Percentiles rank a stretch among this genome's conserved stretches.
These are phyloP conservation scores for Citrullus mucosospermus DNA, from an alignment of 306 rosid genomes.

Conservation along the genomic window DNA sequence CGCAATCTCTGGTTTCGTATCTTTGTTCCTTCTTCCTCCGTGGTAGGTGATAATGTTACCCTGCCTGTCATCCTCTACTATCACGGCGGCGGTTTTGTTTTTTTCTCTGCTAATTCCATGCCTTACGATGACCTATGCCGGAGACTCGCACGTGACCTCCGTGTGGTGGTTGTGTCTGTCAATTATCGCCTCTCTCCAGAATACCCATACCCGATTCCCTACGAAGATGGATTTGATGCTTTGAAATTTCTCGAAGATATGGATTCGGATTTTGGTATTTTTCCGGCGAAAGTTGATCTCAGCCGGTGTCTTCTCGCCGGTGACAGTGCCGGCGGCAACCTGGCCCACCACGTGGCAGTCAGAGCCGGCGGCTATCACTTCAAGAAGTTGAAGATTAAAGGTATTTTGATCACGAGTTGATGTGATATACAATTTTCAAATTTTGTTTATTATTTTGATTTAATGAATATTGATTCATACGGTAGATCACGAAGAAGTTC, in stretches of 20 bases:
- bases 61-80: conserved; percentile 34
- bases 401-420: too few relatives aligned
- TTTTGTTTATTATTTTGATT: too few relatives aligned
- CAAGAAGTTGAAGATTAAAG: too few relatives aligned
- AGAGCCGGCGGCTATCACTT: background rate
- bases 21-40: conserved; percentile 32
- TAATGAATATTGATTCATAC: too few relatives aligned
- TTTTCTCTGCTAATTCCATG: conserved; percentile 25
- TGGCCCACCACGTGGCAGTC: conserved; percentile 18
- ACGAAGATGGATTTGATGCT: conserved; percentile 55
- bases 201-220: conserved; percentile 35
- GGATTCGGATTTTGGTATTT: background rate
- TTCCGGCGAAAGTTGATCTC: background rate
- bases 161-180: conserved; percentile 39
- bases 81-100: conserved; percentile 56
- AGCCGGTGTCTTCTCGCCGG: conserved; percentile 12
- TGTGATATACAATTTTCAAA: too few relatives aligned
- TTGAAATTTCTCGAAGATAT: conserved; percentile 10
- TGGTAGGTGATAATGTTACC: background rate
- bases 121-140: conserved; percentile 40
- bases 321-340: conserved; percentile 24
- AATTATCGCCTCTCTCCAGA: conserved; percentile 66
- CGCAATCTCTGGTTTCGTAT: conserved; percentile 32
- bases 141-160: conserved; percentile 18
- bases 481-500: too few relatives aligned